phyloP scores from a whole-genome alignment of 768 basidiomycete genomes.

The Xerocomellus amylosporus region DNA sequence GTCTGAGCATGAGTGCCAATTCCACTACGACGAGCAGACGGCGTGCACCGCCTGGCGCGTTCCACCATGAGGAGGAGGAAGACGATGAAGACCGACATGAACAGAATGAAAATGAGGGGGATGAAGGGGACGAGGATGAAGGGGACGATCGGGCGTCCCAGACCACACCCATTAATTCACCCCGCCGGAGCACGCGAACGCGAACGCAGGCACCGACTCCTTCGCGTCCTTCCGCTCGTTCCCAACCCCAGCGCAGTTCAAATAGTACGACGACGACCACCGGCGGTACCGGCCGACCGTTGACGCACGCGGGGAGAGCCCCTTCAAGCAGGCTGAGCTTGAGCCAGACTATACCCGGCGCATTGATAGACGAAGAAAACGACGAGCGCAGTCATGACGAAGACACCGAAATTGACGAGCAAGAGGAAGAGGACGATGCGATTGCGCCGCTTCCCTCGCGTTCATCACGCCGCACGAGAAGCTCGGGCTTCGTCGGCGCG shows the following conservation, averaged over 20 bases:
- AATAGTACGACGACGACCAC: neutral
- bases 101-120: slow-evolving; percentile 29
- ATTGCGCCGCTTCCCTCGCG: slow-evolving; percentile 34
- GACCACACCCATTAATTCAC: slow-evolving; percentile 12
- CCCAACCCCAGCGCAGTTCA: slow-evolving; percentile 9
- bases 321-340: slow-evolving; percentile 5
- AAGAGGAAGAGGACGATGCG: slow-evolving; percentile 35
- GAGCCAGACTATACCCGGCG: slow-evolving; percentile 42
- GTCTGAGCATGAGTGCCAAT: slow-evolving; percentile 9
- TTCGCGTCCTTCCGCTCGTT: slow-evolving; percentile 8
- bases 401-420: slow-evolving; percentile 24
- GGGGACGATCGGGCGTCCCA: slow-evolving; percentile 2
- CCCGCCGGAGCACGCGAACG: slow-evolving; percentile 13
- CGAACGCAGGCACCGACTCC: slow-evolving; percentile 12
- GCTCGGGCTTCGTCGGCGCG: slow-evolving; percentile 11
- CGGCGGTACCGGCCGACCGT: neutral
- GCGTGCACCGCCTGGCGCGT: slow-evolving; percentile 47
- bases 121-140: slow-evolving; percentile 21
- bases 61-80: slow-evolving; percentile 41
- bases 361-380: slow-evolving; percentile 40
- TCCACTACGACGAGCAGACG: slow-evolving; percentile 14
- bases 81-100: slow-evolving; percentile 22
- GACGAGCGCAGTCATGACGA: slow-evolving; percentile 24
- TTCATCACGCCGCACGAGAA: slow-evolving; percentile 21
- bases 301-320: slow-evolving; percentile 2